A percentile compares a stretch with the other conserved stretches of the same genome.
phyloP scores from a whole-genome alignment of 2,329 filamentous ascomycete genomes.

The Cercospora janseana region DNA sequence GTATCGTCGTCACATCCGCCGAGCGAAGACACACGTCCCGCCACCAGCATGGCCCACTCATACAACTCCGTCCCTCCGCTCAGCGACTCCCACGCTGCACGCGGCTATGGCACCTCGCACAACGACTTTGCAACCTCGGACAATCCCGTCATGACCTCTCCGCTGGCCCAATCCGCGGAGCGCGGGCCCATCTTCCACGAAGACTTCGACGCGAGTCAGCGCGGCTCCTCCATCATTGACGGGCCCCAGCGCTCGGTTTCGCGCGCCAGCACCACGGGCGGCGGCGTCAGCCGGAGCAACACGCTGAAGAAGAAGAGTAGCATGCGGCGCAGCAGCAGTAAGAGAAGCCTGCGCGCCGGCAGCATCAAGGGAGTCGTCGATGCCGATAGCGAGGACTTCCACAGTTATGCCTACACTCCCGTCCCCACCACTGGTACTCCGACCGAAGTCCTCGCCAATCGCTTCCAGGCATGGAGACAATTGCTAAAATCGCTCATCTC shows the following conservation, averaged over 20 bases:
- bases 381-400: conserved; percentile 63
- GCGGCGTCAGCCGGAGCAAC: conserved; percentile 58
- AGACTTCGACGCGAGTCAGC: conserved; percentile 68
- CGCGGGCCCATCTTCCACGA: conserved; percentile 40
- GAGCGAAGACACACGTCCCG: background rate
- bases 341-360: conserved; percentile 76
- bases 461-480: conserved; percentile 96
- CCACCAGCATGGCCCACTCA: conserved; percentile 4
- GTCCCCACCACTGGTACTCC: conserved; percentile 84
- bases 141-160: conserved; percentile 38
- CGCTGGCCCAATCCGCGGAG: conserved; percentile 39
- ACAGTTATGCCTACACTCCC: conserved; percentile 85
- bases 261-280: conserved; percentile 44
- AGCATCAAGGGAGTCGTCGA: conserved; percentile 72
- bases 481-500: conserved; percentile 89
- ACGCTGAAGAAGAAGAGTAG: conserved; percentile 89
- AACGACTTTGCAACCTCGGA: conserved; percentile 42
- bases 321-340: conserved; percentile 74
- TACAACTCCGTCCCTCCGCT: conserved; percentile 4
- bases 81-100: conserved; percentile 7
- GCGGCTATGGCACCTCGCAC: conserved; percentile 17
- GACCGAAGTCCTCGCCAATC: conserved; percentile 79
- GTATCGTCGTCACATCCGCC: background rate
- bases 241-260: conserved; percentile 63
- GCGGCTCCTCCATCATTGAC: conserved; percentile 62